Percentiles rank a stretch among this genome's conserved stretches.
phyloP scores from a whole-genome alignment of 1,284 basidiomycete species.

The Microbotryomycetes sp. region DNA sequence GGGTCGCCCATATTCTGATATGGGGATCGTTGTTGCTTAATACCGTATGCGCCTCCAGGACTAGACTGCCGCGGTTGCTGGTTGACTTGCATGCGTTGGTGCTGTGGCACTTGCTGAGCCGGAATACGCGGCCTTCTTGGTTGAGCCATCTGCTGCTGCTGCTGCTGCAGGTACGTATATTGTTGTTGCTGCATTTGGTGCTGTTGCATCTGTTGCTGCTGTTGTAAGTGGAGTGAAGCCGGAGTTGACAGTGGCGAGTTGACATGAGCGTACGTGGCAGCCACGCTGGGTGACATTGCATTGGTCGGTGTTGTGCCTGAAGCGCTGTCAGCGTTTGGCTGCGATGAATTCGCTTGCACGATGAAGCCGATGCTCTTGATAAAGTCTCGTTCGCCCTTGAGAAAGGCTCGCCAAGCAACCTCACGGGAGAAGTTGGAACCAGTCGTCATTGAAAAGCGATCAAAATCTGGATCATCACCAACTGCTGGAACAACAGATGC shows the following conservation, averaged over 20 bases:
- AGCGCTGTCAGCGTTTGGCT: slow-evolving; percentile 10
- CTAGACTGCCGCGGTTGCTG: slow-evolving; percentile 6
- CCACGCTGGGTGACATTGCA: background rate
- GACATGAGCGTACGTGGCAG: background rate
- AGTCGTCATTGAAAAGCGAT: slow-evolving; percentile 8
- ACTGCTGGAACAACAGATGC: background rate
- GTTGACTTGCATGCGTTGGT: background rate
- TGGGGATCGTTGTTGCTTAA: background rate
- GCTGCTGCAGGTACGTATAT: background rate
- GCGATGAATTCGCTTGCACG: slow-evolving; percentile 3
- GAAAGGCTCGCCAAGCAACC: slow-evolving; percentile 10
- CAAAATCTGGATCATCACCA: slow-evolving; percentile 16
- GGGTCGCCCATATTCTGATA: background rate
- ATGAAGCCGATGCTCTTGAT: slow-evolving; percentile 12
- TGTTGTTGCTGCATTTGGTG: slow-evolving; percentile 3
- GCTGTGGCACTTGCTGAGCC: slow-evolving; percentile 1
- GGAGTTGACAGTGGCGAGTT: slow-evolving; percentile 1
- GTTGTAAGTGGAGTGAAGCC: background rate
- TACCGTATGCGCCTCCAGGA: background rate
- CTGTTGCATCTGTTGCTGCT: background rate
- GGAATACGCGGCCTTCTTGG: background rate
- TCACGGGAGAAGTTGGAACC: slow-evolving; percentile 13
- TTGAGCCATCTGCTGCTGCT: slow-evolving; percentile 2
- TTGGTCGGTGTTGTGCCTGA: background rate
- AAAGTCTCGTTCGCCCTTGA: slow-evolving; percentile 4